Conservation (phyloP, 1,284 basidiomycete genomes). For the Trametes versicolor region DNA sequence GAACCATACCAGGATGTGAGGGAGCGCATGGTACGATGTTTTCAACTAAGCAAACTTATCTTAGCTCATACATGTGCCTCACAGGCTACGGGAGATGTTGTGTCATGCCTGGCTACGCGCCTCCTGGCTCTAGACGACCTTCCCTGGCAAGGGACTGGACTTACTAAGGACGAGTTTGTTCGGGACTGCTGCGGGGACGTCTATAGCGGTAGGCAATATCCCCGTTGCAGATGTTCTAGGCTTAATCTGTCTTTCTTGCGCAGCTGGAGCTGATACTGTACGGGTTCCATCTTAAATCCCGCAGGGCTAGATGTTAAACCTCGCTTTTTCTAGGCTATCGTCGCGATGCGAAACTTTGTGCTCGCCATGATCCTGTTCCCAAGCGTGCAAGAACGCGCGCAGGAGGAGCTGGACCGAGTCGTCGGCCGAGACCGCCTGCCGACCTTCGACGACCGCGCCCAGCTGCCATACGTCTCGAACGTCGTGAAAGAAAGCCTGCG, state of each 20-base stretch:
- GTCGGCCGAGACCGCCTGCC: constrained; percentile 21
- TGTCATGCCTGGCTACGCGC: constrained; percentile 15
- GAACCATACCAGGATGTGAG: constrained; percentile 17
- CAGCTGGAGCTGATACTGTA: not conserved
- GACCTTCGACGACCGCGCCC: constrained; percentile 43
- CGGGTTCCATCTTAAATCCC: not conserved
- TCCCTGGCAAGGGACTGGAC: not conserved
- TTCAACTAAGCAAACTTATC: not conserved
- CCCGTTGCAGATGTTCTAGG: not conserved
- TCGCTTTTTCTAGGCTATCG: not conserved
- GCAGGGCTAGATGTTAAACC: not conserved
- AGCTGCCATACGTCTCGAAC: constrained; percentile 28
- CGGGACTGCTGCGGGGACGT: constrained; percentile 25
- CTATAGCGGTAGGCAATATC: constrained; percentile 22
- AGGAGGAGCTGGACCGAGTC: constrained; percentile 22
- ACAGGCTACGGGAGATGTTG: constrained; percentile 1
- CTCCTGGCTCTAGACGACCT: constrained; percentile 12
- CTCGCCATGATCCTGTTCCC: constrained; percentile 17
- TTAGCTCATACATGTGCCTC: too few species aligned
- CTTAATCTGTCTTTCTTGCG: not conserved
- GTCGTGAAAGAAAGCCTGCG: constrained; percentile 45
- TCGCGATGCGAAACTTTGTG: constrained; percentile 10
- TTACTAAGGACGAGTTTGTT: constrained; percentile 12
- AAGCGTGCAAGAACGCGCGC: constrained; percentile 10
- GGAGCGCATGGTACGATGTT: not conserved